These are phyloP conservation scores for Ustilago xerochloae DNA, from an alignment of 1,284 basidiomycete genomes.

Conservation along the genomic window DNA sequence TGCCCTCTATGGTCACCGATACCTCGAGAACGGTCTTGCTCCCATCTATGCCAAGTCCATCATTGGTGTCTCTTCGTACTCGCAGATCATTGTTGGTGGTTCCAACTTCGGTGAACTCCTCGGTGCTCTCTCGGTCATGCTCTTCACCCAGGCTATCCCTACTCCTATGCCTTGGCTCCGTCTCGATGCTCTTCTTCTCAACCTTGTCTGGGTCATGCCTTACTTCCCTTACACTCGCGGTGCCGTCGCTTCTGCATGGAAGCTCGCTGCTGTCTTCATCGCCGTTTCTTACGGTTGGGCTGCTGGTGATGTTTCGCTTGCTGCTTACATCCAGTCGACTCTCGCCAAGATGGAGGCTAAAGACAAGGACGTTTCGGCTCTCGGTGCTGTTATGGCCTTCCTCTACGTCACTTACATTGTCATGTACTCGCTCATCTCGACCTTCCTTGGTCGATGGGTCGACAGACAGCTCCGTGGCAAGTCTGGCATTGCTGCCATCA, in stretches of 20 bases:
- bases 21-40: conserved; percentile 69
- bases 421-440: conserved; percentile 67
- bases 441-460: conserved; percentile 68
- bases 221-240: conserved; percentile 56
- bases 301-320: conserved; percentile 69
- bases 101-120: conserved; percentile 67
- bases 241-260: conserved; percentile 56
- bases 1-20: conserved; percentile 69
- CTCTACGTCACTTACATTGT: conserved; percentile 57
- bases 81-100: conserved; percentile 61
- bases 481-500: conserved; percentile 39
- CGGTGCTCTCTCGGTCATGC: conserved; percentile 66
- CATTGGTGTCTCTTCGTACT: conserved; percentile 66
- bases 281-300: conserved; percentile 69
- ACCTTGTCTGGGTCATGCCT: conserved; percentile 69
- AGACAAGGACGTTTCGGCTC: conserved; percentile 66
- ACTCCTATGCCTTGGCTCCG: conserved; percentile 68
- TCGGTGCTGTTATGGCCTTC: conserved; percentile 69
- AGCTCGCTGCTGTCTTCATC: conserved; percentile 62
- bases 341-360: conserved; percentile 64
- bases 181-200: conserved; percentile 66
- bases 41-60: conserved; percentile 67
- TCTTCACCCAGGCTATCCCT: conserved; percentile 63
- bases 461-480: conserved; percentile 55
- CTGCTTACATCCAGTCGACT: conserved; percentile 69